Evolutionary conservation across 2,329 filamentous ascomycete species (phyloP).

Genomic region (Pochonia chlamydosporia): DNA sequence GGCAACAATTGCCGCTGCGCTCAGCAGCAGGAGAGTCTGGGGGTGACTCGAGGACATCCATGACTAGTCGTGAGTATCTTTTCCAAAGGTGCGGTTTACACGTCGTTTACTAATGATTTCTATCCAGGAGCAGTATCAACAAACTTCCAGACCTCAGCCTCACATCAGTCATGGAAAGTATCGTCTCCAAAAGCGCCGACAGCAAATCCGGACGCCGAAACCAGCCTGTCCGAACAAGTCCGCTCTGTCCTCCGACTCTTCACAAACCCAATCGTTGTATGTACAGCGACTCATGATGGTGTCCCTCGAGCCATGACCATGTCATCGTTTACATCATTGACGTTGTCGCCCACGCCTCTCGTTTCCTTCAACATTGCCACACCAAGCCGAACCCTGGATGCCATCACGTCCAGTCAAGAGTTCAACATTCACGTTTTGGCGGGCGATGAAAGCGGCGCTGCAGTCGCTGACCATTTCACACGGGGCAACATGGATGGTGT

Average conservation of each 20-base stretch:
- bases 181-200: slow-evolving; percentile 26
- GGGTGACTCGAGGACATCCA: not conserved
- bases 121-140: not conserved
- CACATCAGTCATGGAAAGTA: slow-evolving; percentile 21
- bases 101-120: not conserved
- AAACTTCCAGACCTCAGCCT: slow-evolving; percentile 12
- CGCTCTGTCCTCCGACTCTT: slow-evolving; percentile 49
- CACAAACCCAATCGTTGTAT: slow-evolving; percentile 49
- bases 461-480: slow-evolving; percentile 47
- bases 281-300: slow-evolving; percentile 37
- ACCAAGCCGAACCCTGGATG: slow-evolving; percentile 50
- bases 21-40: not conserved
- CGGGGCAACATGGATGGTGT: slow-evolving; percentile 38
- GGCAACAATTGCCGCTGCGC: slow-evolving; percentile 1
- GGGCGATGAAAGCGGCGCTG: slow-evolving; percentile 40
- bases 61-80: not conserved
- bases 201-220: slow-evolving; percentile 24
- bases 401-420: slow-evolving; percentile 33
- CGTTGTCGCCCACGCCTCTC: slow-evolving; percentile 44
- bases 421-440: slow-evolving; percentile 53
- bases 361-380: slow-evolving; percentile 53
- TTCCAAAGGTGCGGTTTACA: not conserved
- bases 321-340: slow-evolving; percentile 53
- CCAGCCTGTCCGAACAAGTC: slow-evolving; percentile 39
- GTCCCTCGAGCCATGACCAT: slow-evolving; percentile 49